A percentile compares a stretch with the other conserved stretches of the same genome.
Evolutionary conservation across 2,329 filamentous ascomycete species (phyloP).

Genomic region (Aspergillus fructus): DNA sequence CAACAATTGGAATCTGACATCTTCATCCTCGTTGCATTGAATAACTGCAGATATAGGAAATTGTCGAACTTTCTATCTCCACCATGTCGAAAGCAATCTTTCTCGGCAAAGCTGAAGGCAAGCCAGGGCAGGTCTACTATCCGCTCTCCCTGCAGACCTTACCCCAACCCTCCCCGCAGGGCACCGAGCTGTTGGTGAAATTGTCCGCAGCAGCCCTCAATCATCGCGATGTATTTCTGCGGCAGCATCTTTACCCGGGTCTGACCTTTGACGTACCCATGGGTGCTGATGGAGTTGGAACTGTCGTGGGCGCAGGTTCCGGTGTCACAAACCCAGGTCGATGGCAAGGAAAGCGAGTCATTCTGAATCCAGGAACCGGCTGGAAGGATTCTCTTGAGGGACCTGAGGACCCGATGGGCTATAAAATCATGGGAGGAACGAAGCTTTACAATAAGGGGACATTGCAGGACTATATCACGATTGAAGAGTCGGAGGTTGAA

Average conservation of each 20-base stretch:
- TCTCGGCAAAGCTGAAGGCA: slow-evolving; percentile 59
- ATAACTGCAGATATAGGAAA: not conserved
- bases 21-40: not conserved
- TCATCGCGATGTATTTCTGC: slow-evolving; percentile 92
- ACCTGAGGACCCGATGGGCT: slow-evolving; percentile 62
- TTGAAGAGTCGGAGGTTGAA: slow-evolving; percentile 73
- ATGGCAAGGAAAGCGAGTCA: slow-evolving; percentile 67
- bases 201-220: slow-evolving; percentile 82
- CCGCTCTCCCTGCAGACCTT: slow-evolving; percentile 56
- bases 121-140: slow-evolving; percentile 67
- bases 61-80: not conserved
- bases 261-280: slow-evolving; percentile 77
- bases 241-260: slow-evolving; percentile 85
- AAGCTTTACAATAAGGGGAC: slow-evolving; percentile 66
- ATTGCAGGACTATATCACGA: slow-evolving; percentile 68
- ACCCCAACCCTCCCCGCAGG: slow-evolving; percentile 62
- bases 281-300: slow-evolving; percentile 78
- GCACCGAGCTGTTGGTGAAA: slow-evolving; percentile 70
- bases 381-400: slow-evolving; percentile 72
- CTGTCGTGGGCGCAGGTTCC: slow-evolving; percentile 65
- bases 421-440: slow-evolving; percentile 55
- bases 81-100: slow-evolving; percentile 47
- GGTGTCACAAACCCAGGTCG: slow-evolving; percentile 48
- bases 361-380: slow-evolving; percentile 74
- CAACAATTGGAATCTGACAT: not conserved